phyloP scores from a whole-genome alignment of 1,284 basidiomycete species.

The Sphaerobolus stellatus region DNA sequence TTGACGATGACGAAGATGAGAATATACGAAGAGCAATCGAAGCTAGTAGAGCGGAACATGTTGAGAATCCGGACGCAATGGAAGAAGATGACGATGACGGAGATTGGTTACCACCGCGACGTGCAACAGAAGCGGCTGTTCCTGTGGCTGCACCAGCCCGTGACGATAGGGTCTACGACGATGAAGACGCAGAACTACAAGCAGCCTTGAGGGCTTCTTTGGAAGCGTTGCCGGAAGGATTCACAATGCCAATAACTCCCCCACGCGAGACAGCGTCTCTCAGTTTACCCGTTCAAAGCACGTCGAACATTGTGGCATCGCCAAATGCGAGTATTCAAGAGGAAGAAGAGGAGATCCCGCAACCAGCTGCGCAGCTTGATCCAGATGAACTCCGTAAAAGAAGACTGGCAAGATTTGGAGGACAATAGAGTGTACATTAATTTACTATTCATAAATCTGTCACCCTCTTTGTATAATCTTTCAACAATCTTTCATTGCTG shows the following conservation, averaged over 20 bases:
- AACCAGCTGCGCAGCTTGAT: slow-evolving; percentile 41
- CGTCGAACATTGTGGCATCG: slow-evolving; percentile 12
- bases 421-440: slow-evolving; percentile 21
- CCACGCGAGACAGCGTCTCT: slow-evolving; percentile 24
- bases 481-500: too few relatives aligned
- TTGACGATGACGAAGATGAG: slow-evolving; percentile 19
- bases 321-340: slow-evolving; percentile 26
- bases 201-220: slow-evolving; percentile 83
- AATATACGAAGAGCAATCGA: slow-evolving; percentile 12
- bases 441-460: not conserved
- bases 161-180: slow-evolving; percentile 63
- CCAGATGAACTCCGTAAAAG: slow-evolving; percentile 77
- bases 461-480: too few relatives aligned
- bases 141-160: slow-evolving; percentile 18
- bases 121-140: slow-evolving; percentile 10
- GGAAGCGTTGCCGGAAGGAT: slow-evolving; percentile 61
- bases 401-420: slow-evolving; percentile 75
- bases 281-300: too few relatives aligned
- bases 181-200: slow-evolving; percentile 84
- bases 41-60: slow-evolving; percentile 4
- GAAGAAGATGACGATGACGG: slow-evolving; percentile 21
- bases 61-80: slow-evolving; percentile 12
- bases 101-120: slow-evolving; percentile 15
- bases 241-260: slow-evolving; percentile 37
- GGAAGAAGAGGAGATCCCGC: slow-evolving; percentile 30